Evolutionary conservation across 345 rosid genomes (phyloP), one percentile per base, ranked within the genome.

Genomic region (Gossypium herbaceum): DNA sequence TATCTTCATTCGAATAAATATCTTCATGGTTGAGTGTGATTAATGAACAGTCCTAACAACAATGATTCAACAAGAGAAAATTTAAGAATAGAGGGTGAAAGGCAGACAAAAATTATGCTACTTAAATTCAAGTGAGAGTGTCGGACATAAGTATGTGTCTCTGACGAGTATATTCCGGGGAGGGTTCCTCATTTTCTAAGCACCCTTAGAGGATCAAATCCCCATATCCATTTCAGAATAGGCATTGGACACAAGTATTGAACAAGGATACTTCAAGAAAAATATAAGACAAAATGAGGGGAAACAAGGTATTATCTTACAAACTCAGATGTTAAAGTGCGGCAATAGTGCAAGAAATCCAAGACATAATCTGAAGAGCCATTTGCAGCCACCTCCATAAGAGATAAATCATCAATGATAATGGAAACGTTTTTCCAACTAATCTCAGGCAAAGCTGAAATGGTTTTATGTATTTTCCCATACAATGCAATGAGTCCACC

Each of bases 361-460:
- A 93, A 76, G 68, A 93, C 88, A 62, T 80, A 81, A 71, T 87
- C 88, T 19, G 87, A 87, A 70, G 83, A 88, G 39, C 95, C 88
- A 59, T 85, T 81, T 58, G 86, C 88, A 73, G 94, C 88, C 73
- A 91, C 91, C 92, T 89, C 98, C 85, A 90, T 80, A 12, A 91
- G 90, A 76, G 97, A 89, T 73, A 91, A 77, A 70, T 95, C 98
- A 85, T 95, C 99, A 56, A 93, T 86, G 93, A 95, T 86, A 63
- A 95, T 76, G 9, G 94, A 90, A 60, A 86, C 81, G 43, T 73
- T 56, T 47, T 82, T 82, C 77, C 81, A 82, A 56, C 76, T 77
- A 7, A 82, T 76, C 22, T 81, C 87, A 44, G 90, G 81, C 72
- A 90, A 61, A 52, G 79, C 78, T 62, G 27, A 13, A 50, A 91